A percentile compares a stretch with the other conserved stretches of the same genome.
Conservation (phyloP, 345 rosid species). For the Hypericum perforatum region DNA sequence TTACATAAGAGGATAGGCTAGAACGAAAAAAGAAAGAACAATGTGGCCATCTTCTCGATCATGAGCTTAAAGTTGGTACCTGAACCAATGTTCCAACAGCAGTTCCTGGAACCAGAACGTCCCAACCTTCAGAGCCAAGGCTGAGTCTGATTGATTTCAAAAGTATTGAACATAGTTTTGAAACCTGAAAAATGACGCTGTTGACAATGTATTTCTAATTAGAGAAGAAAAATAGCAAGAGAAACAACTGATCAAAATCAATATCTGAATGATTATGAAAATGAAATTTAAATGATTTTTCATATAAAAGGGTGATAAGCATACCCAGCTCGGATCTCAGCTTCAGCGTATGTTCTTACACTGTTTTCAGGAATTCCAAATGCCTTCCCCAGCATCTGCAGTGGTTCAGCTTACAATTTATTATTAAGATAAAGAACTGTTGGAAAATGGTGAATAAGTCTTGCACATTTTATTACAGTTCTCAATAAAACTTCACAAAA, state of each 20-base stretch:
- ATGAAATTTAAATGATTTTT: too few relatives aligned
- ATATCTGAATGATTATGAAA: too few relatives aligned
- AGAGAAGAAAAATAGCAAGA: neutral
- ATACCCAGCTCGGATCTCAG: conserved; percentile 99
- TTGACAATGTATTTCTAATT: conserved; percentile 15
- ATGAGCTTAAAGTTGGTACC: conserved; percentile 28
- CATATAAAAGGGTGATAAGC: conserved; percentile 10
- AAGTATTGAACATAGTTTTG: conserved; percentile 81
- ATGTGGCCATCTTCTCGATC: too few relatives aligned
- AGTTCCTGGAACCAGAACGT: conserved; percentile 85
- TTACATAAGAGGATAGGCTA: too few relatives aligned
- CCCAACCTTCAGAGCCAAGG: conserved; percentile 94
- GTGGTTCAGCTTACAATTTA: conserved; percentile 10
- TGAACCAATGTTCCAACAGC: conserved; percentile 67
- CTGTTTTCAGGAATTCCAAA: conserved; percentile 85
- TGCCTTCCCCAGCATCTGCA: conserved; percentile 80
- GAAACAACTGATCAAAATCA: too few relatives aligned
- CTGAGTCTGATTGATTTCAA: conserved; percentile 66
- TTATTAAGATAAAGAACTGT: too few relatives aligned
- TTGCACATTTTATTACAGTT: too few relatives aligned
- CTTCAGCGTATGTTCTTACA: conserved; percentile 83
- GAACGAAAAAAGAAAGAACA: too few relatives aligned
- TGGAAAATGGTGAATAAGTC: too few relatives aligned
- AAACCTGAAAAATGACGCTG: conserved; percentile 89
- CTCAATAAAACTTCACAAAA: too few relatives aligned